These are phyloP conservation scores for Aureobasidium melanogenum DNA, from an alignment of 2,329 filamentous ascomycete genomes.

Conservation along the genomic window DNA sequence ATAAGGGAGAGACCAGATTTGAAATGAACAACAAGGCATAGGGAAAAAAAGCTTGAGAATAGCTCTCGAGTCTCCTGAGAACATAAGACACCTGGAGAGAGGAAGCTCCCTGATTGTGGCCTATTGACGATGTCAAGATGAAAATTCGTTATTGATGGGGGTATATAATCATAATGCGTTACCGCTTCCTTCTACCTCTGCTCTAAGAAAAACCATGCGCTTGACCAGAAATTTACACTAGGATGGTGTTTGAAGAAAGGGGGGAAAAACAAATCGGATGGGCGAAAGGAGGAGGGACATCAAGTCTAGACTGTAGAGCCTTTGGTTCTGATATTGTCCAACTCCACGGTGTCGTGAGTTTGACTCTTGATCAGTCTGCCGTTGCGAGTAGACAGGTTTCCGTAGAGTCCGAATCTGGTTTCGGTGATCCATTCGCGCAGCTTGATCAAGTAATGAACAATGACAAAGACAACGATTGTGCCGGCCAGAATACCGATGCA, in stretches of 20 bases:
- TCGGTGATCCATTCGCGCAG: slow-evolving; percentile 36
- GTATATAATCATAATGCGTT: slow-evolving; percentile 5
- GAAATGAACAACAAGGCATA: background rate
- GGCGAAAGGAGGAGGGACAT: background rate
- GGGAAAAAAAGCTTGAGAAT: background rate
- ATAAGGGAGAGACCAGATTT: background rate
- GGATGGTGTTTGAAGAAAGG: background rate
- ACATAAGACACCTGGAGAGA: too few relatives aligned
- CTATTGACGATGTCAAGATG: background rate
- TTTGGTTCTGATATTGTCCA: background rate
- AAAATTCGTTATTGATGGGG: background rate
- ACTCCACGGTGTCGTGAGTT: background rate
- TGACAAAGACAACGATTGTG: slow-evolving; percentile 31
- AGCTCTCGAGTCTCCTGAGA: background rate
- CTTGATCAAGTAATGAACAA: slow-evolving; percentile 33
- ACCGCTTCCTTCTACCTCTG: background rate
- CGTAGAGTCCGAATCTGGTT: background rate
- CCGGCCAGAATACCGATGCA: slow-evolving; percentile 42
- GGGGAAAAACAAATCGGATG: background rate
- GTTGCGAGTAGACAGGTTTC: background rate
- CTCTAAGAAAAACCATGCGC: background rate
- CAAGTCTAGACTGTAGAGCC: background rate
- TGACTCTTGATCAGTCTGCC: background rate
- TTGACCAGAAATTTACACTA: background rate
- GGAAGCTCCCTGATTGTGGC: background rate